These are phyloP conservation scores for Beta lomatogona DNA, from an alignment of 179 eudicot species.

Conservation along the genomic window DNA sequence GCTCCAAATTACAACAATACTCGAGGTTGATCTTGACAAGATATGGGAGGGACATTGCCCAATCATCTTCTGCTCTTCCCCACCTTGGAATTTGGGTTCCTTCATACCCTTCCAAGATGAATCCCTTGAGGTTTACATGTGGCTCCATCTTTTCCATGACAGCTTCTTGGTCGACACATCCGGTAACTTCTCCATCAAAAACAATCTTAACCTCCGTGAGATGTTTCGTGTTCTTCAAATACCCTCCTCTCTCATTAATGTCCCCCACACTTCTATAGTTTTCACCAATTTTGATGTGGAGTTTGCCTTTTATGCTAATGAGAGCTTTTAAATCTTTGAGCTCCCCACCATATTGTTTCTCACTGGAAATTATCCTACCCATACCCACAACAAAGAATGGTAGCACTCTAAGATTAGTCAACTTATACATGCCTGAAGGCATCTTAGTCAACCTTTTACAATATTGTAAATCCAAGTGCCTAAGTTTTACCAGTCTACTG, in stretches of 20 bases:
- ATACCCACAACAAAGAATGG: slow-evolving; percentile 3
- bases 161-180: not conserved
- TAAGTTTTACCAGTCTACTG: slow-evolving; percentile 21
- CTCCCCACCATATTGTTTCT: not conserved
- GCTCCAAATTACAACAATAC: not conserved
- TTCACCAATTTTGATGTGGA: not conserved
- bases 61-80: not conserved
- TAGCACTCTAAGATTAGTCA: not conserved
- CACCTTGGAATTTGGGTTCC: not conserved
- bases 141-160: not conserved
- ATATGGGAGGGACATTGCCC: not conserved
- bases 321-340: slow-evolving; percentile 6
- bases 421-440: slow-evolving; percentile 9
- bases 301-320: not conserved
- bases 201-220: not conserved
- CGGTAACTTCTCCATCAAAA: not conserved
- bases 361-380: not conserved
- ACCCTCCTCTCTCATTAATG: not conserved
- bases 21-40: slow-evolving; percentile 1
- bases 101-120: not conserved
- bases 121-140: not conserved
- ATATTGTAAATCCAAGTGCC: not conserved
- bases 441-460: not conserved
- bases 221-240: slow-evolving; percentile 1
- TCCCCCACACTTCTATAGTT: not conserved